Percentiles rank a stretch among this genome's conserved stretches.
Evolutionary conservation across 371 early-diverging fungal species (phyloP).

Genomic region (Mortierella polycephala): DNA sequence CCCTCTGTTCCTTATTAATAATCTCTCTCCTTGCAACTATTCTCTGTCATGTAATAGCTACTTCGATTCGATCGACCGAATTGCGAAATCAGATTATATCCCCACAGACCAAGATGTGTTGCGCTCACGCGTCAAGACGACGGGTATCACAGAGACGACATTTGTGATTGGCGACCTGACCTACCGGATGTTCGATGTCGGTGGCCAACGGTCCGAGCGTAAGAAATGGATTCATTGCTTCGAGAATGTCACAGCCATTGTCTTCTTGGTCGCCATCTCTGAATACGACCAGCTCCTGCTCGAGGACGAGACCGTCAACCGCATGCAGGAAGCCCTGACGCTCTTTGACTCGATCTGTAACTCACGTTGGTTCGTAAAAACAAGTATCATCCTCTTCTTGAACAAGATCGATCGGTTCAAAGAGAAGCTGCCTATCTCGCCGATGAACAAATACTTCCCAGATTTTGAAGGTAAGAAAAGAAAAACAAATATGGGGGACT

Average conservation of each 20-base stretch:
- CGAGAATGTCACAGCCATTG: constrained; percentile 95
- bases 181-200: constrained; percentile 95
- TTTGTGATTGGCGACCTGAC: constrained; percentile 88
- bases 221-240: constrained; percentile 97
- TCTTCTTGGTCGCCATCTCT: constrained; percentile 93
- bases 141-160: constrained; percentile 89
- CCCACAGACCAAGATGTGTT: constrained; percentile 94
- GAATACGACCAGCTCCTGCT: constrained; percentile 97
- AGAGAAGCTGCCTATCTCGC: constrained; percentile 85
- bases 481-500: constrained; percentile 2
- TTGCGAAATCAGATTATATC: constrained; percentile 78
- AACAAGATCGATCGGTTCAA: constrained; percentile 97
- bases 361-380: constrained; percentile 92
- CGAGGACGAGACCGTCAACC: constrained; percentile 96
- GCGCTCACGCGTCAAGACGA: constrained; percentile 89
- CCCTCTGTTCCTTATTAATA: not conserved
- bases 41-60: constrained; percentile 60
- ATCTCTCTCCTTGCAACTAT: not conserved
- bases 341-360: constrained; percentile 97
- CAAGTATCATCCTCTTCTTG: constrained; percentile 93
- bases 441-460: constrained; percentile 85
- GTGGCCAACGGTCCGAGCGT: constrained; percentile 94
- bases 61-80: constrained; percentile 93
- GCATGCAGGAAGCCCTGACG: constrained; percentile 95
- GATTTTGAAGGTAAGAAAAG: constrained; percentile 74